Percentiles rank a stretch among this genome's conserved stretches.
Conservation (phyloP, 805 yeast genomes). For the Myxozyma geophila region DNA sequence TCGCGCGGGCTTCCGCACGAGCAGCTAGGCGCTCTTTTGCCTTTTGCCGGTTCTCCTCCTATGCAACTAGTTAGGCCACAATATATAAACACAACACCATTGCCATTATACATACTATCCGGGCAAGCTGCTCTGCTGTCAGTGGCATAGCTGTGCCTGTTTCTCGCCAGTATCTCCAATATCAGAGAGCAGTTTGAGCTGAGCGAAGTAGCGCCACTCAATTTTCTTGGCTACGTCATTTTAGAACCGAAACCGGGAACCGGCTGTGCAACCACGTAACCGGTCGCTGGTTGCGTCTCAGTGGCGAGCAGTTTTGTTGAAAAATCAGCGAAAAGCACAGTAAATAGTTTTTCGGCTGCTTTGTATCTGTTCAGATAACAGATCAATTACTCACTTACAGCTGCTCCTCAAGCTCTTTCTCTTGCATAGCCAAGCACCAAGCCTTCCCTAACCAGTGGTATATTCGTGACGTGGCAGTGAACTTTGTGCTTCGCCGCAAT, state of each 20-base stretch:
- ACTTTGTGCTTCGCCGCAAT: not conserved
- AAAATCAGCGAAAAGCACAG: no score
- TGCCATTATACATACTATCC: slow-evolving; percentile 25
- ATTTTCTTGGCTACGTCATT: not conserved
- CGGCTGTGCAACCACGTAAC: no score
- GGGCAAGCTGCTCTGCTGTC: slow-evolving; percentile 33
- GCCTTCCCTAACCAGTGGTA: slow-evolving; percentile 6
- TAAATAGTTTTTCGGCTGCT: no score
- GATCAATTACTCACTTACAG: no score
- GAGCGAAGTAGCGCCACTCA: slow-evolving; percentile 2
- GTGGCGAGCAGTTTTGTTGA: no score
- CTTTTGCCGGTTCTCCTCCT: slow-evolving; percentile 36
- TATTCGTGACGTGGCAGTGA: not conserved
- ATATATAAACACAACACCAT: not conserved
- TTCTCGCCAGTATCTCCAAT: no score
- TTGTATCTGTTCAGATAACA: no score
- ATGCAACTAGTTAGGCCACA: not conserved
- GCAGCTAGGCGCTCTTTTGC: slow-evolving; percentile 37
- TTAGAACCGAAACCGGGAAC: no score
- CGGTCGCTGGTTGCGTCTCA: no score
- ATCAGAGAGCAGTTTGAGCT: not conserved
- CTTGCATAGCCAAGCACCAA: not conserved
- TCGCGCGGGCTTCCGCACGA: slow-evolving; percentile 28
- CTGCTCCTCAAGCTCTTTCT: not conserved
- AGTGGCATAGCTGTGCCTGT: slow-evolving; percentile 10